Conservation (phyloP, 2,329 filamentous ascomycete species). For the Periconia sp. region DNA sequence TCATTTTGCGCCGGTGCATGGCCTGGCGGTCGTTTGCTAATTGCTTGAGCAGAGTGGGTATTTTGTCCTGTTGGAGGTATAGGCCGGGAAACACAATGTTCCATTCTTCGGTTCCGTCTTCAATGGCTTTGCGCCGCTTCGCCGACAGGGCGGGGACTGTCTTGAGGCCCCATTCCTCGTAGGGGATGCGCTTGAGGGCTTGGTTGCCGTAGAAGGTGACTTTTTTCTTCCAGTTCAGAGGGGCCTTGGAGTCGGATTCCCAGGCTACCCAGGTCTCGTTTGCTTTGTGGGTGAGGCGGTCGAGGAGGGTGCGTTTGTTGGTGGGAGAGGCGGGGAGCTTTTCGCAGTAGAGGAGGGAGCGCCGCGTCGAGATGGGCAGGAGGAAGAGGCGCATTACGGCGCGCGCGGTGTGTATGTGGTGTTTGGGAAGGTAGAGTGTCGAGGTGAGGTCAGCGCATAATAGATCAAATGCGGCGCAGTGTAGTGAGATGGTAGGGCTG, state of each 20-base stretch:
- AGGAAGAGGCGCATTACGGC: slow-evolving; percentile 84
- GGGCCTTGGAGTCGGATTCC: slow-evolving; percentile 72
- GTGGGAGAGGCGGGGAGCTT: slow-evolving; percentile 55
- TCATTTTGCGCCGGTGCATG: slow-evolving; percentile 74
- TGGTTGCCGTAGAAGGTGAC: slow-evolving; percentile 85
- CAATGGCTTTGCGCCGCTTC: slow-evolving; percentile 64
- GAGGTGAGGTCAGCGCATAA: background rate
- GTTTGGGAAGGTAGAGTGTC: background rate
- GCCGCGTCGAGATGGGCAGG: slow-evolving; percentile 86
- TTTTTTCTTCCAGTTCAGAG: slow-evolving; percentile 78
- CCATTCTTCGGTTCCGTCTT: slow-evolving; percentile 64
- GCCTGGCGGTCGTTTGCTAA: slow-evolving; percentile 79
- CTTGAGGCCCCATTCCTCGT: slow-evolving; percentile 97
- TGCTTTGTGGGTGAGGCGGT: slow-evolving; percentile 71
- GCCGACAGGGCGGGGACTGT: slow-evolving; percentile 82
- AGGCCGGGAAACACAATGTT: slow-evolving; percentile 76
- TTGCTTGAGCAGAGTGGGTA: slow-evolving; percentile 65
- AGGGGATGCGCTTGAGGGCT: slow-evolving; percentile 83
- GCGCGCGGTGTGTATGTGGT: slow-evolving; percentile 5
- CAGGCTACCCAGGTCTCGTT: slow-evolving; percentile 79
- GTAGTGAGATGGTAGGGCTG: too few relatives aligned
- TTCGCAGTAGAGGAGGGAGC: slow-evolving; percentile 90
- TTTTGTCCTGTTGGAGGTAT: slow-evolving; percentile 65
- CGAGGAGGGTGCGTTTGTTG: slow-evolving; percentile 58
- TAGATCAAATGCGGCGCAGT: too few relatives aligned